A percentile compares a stretch with the other conserved stretches of the same genome.
phyloP scores from a whole-genome alignment of 208 protist species.

The Trypanosoma caninum region DNA sequence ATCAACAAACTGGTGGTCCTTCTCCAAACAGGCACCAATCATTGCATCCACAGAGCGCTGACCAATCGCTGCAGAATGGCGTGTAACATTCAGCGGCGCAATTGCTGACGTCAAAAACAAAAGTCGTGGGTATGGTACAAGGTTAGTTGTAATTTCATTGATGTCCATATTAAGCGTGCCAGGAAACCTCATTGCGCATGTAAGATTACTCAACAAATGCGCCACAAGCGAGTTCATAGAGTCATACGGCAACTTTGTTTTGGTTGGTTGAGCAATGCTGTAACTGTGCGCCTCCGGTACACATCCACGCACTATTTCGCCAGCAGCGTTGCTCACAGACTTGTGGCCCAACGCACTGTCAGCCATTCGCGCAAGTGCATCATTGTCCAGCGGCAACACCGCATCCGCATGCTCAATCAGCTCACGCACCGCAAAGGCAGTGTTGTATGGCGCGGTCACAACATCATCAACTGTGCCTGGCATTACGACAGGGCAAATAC shows the following conservation, averaged over 20 bases:
- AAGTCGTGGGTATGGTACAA: constrained; percentile 95
- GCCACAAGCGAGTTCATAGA: constrained; percentile 96
- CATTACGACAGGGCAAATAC: constrained; percentile 88
- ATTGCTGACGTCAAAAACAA: constrained; percentile 91
- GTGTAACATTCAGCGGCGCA: constrained; percentile 80
- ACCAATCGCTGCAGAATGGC: constrained; percentile 40
- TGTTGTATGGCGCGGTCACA: constrained; percentile 96
- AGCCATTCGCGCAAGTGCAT: constrained; percentile 84
- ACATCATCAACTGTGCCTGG: constrained; percentile 93
- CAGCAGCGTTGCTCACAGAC: constrained; percentile 1
- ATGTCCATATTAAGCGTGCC: constrained; percentile 97
- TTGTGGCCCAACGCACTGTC: constrained; percentile 39
- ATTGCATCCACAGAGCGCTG: constrained; percentile 81
- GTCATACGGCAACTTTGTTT: constrained; percentile 89
- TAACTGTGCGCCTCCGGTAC: constrained; percentile 44
- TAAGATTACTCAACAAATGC: constrained; percentile 93
- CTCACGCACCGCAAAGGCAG: constrained; percentile 85
- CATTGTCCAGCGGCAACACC: constrained; percentile 94
- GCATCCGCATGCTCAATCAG: constrained; percentile 94
- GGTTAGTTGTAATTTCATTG: constrained; percentile 96
- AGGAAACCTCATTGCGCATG: constrained; percentile 92
- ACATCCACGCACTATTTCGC: constrained; percentile 15
- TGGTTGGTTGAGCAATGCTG: constrained; percentile 67
- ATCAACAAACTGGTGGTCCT: constrained; percentile 84
- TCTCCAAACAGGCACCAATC: constrained; percentile 84